Evolutionary conservation across 305 asterid species (phyloP).

Genomic region (Fraxinus nigra): DNA sequence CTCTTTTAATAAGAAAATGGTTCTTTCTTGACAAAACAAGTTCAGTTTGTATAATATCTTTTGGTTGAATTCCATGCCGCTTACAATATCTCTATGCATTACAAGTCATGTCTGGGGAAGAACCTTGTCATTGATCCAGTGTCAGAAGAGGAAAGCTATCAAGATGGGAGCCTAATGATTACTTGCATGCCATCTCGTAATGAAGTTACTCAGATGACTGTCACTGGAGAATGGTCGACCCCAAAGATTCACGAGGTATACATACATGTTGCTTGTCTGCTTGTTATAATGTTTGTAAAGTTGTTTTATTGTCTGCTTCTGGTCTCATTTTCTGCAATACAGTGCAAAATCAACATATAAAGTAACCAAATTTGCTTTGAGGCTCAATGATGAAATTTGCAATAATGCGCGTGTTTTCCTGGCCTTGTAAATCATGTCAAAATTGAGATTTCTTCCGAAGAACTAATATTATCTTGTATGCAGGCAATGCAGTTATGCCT

Average conservation of each 20-base stretch:
- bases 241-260: conserved; percentile 65
- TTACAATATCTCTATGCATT: conserved; percentile 10
- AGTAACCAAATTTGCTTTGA: background rate
- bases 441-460: background rate
- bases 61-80: background rate
- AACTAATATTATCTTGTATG: conserved; percentile 22
- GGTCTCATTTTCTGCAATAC: background rate
- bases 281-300: background rate
- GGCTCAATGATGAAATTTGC: background rate
- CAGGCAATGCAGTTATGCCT: conserved; percentile 80
- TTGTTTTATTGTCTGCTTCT: background rate
- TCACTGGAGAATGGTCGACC: conserved; percentile 88
- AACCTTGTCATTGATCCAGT: conserved; percentile 68
- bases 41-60: background rate
- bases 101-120: conserved; percentile 59
- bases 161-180: conserved; percentile 64
- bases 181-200: conserved; percentile 75
- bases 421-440: background rate
- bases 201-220: conserved; percentile 71
- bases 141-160: conserved; percentile 65
- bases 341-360: background rate
- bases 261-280: background rate
- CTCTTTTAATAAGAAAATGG: background rate
- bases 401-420: background rate
- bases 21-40: background rate